Evolutionary conservation across 805 yeast species (phyloP).

Genomic region (Priceomyces melissophilus): DNA sequence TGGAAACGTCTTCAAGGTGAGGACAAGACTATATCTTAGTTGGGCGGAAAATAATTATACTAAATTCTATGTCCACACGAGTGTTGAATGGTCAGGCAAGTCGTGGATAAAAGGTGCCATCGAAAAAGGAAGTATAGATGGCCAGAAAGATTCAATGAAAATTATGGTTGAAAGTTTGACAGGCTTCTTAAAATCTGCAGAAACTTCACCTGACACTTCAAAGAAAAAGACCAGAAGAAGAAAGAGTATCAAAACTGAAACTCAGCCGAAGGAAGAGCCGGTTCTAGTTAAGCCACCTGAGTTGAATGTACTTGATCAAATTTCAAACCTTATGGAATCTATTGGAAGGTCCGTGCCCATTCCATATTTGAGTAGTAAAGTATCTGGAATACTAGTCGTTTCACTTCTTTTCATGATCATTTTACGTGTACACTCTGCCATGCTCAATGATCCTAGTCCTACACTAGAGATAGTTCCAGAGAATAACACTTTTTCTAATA

Average conservation of each 20-base stretch:
- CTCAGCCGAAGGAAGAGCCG: constrained; percentile 5
- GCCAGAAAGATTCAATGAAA: constrained; percentile 61
- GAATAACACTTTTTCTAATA: constrained; percentile 8
- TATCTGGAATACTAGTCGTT: constrained; percentile 19
- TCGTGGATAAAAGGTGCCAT: constrained; percentile 78
- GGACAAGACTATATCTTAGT: constrained; percentile 52
- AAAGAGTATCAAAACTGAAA: constrained; percentile 4
- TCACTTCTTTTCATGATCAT: constrained; percentile 2
- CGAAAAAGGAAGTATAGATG: constrained; percentile 70
- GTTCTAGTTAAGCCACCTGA: constrained; percentile 14
- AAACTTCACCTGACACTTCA: constrained; percentile 4
- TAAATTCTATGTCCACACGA: constrained; percentile 48
- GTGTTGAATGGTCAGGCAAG: constrained; percentile 68
- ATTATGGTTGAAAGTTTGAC: constrained; percentile 47
- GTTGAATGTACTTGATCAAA: constrained; percentile 14
- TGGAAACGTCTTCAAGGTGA: constrained; percentile 63
- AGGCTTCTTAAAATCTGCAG: constrained; percentile 23
- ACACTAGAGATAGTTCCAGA: constrained; percentile 5
- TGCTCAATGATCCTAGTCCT: constrained; percentile 4
- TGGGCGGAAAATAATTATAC: constrained; percentile 65
- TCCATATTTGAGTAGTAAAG: constrained; percentile 22
- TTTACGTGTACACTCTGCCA: constrained; percentile 4
- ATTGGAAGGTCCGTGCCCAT: constrained; percentile 26
- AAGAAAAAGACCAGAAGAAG: constrained; percentile 10
- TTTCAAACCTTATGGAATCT: constrained; percentile 16